phyloP scores from a whole-genome alignment of 345 rosid genomes.

The Raphanus sativus region DNA sequence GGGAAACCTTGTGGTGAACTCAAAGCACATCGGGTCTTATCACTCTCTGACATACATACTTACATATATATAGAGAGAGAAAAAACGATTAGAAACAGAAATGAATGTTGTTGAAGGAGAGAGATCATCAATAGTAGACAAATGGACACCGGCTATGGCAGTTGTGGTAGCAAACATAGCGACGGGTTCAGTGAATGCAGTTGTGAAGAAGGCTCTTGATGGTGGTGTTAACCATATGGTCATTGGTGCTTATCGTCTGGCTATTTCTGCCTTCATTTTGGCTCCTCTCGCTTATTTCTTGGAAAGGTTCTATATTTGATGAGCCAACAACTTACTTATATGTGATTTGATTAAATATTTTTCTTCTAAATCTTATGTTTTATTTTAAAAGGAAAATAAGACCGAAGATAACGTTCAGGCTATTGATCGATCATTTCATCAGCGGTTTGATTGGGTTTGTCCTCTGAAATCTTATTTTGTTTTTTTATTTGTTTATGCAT shows the following conservation, averaged over 20 bases:
- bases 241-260: slow-evolving; percentile 62
- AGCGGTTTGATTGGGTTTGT: slow-evolving; percentile 51
- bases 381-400: slow-evolving; percentile 40
- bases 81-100: background rate
- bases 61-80: background rate
- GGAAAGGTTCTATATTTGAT: slow-evolving; percentile 54
- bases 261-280: slow-evolving; percentile 58
- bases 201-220: slow-evolving; percentile 64
- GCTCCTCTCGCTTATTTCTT: slow-evolving; percentile 60
- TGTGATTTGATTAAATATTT: background rate
- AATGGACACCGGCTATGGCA: slow-evolving; percentile 52
- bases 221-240: slow-evolving; percentile 62
- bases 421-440: slow-evolving; percentile 45
- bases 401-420: slow-evolving; percentile 41
- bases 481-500: no score
- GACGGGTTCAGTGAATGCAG: slow-evolving; percentile 56
- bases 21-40: slow-evolving; percentile 24
- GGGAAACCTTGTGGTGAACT: slow-evolving; percentile 5
- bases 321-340: background rate
- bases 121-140: slow-evolving; percentile 2
- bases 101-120: slow-evolving; percentile 9
- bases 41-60: slow-evolving; percentile 13
- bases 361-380: background rate
- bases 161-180: slow-evolving; percentile 53
- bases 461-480: background rate